These are phyloP conservation scores for Antitrichia curtipendula DNA, from an alignment of 225 moss, liverwort and hornwort genomes.

Conservation along the genomic window DNA sequence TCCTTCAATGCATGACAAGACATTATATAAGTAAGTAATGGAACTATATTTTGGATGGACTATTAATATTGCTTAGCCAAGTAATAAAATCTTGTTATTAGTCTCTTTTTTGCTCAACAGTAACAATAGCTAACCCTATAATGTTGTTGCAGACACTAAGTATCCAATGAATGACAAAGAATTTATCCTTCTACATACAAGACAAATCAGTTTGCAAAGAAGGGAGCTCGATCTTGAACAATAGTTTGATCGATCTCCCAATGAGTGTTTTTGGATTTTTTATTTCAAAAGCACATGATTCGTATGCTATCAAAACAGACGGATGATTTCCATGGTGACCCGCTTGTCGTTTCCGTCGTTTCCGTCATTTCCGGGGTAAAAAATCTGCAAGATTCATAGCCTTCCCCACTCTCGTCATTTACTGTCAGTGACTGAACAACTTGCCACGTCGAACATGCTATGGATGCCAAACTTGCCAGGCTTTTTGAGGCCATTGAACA, in stretches of 20 bases:
- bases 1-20: not conserved
- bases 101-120: not conserved
- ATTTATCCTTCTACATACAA: not conserved
- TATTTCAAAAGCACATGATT: not conserved
- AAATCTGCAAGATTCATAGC: not conserved
- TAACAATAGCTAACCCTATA: accelerated
- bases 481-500: not conserved
- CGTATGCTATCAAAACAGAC: accelerated
- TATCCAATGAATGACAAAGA: accelerated
- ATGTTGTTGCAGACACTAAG: accelerated
- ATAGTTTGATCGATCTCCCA: not conserved
- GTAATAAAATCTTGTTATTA: not conserved
- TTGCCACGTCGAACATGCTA: no score
- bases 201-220: no score
- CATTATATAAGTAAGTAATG: not conserved
- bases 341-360: accelerated
- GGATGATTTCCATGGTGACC: accelerated
- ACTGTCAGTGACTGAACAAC: not conserved
- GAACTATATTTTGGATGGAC: not conserved
- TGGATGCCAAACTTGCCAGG: not conserved
- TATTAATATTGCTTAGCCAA: not conserved
- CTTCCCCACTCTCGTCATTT: not conserved
- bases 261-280: not conserved
- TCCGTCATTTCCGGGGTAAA: not conserved
- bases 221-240: no score